Conservation (phyloP, 1,284 basidiomycete species). For the Pascua sp. region DNA sequence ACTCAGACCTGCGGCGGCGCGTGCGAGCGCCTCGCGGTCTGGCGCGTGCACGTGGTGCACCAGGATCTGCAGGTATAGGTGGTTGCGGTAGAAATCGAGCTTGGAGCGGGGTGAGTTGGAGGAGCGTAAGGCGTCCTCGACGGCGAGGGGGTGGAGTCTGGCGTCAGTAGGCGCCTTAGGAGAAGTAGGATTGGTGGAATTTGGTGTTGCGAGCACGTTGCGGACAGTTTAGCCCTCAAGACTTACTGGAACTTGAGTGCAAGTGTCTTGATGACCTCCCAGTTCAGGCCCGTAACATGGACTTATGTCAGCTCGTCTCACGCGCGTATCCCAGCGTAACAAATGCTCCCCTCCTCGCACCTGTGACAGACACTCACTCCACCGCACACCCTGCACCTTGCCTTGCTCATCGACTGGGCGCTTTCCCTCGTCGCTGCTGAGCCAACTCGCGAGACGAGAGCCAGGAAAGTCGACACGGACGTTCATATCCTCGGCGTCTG, state of each 20-base stretch:
- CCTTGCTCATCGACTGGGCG: conserved; percentile 31
- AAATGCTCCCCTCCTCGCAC: background rate
- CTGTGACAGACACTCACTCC: conserved; percentile 30
- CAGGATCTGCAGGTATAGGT: conserved; percentile 48
- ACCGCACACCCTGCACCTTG: conserved; percentile 36
- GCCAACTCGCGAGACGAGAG: conserved; percentile 38
- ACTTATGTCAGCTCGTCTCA: conserved; percentile 20
- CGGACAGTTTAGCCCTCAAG: too few relatives aligned
- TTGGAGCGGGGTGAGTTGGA: conserved; percentile 45
- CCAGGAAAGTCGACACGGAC: conserved; percentile 43
- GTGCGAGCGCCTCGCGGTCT: conserved; percentile 25
- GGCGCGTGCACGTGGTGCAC: conserved; percentile 43
- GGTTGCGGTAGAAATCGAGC: conserved; percentile 47
- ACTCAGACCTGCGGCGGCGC: conserved; percentile 20
- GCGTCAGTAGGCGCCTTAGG: background rate
- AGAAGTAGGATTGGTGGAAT: background rate
- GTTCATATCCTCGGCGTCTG: conserved; percentile 38
- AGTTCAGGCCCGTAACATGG: conserved; percentile 49
- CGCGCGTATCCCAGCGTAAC: too few relatives aligned
- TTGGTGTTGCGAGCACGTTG: too few relatives aligned
- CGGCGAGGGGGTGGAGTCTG: conserved; percentile 48
- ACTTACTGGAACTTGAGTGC: conserved; percentile 41
- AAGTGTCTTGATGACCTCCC: conserved; percentile 47
- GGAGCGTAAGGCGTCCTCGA: conserved; percentile 47
- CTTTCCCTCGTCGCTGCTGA: conserved; percentile 34